A percentile compares a stretch with the other conserved stretches of the same genome.
Evolutionary conservation across 2,329 filamentous ascomycete genomes (phyloP).

Genomic region (Coniochaeta sp.): DNA sequence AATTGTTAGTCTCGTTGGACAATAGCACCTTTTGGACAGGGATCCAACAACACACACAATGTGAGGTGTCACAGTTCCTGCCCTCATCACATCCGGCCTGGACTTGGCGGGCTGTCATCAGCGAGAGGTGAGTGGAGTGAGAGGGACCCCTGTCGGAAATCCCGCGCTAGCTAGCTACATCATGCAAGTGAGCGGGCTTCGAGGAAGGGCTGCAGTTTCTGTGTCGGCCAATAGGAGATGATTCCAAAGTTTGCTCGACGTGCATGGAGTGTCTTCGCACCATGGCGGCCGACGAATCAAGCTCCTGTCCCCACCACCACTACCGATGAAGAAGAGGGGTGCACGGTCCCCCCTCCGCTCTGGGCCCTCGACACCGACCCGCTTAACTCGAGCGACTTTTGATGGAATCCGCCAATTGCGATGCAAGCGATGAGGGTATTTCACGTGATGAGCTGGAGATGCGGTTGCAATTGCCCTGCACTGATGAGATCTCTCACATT

Average conservation of each 20-base stretch:
- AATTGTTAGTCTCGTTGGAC: too few species aligned
- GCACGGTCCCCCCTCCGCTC: not conserved
- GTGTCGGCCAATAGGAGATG: not conserved
- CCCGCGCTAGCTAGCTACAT: not conserved
- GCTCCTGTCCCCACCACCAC: not conserved
- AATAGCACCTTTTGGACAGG: too few species aligned
- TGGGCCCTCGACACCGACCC: not conserved
- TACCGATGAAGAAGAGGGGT: not conserved
- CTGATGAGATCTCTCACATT: too few species aligned
- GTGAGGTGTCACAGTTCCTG: too few species aligned
- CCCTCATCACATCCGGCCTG: too few species aligned
- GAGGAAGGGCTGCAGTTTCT: not conserved
- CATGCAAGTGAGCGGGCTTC: not conserved
- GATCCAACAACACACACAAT: too few species aligned
- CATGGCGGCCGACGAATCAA: not conserved
- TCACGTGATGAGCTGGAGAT: not conserved
- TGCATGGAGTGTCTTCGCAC: not conserved
- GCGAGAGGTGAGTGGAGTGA: too few species aligned
- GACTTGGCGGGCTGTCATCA: too few species aligned
- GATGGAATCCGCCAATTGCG: not conserved
- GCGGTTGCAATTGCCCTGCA: not conserved
- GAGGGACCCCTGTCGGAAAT: not conserved
- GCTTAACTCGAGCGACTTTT: not conserved
- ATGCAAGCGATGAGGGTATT: not conserved
- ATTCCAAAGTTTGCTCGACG: not conserved